Percentiles rank a stretch among this genome's conserved stretches.
These are phyloP conservation scores for Camptophora hylomeconis DNA, from an alignment of 2,329 filamentous ascomycete species.

Conservation along the genomic window DNA sequence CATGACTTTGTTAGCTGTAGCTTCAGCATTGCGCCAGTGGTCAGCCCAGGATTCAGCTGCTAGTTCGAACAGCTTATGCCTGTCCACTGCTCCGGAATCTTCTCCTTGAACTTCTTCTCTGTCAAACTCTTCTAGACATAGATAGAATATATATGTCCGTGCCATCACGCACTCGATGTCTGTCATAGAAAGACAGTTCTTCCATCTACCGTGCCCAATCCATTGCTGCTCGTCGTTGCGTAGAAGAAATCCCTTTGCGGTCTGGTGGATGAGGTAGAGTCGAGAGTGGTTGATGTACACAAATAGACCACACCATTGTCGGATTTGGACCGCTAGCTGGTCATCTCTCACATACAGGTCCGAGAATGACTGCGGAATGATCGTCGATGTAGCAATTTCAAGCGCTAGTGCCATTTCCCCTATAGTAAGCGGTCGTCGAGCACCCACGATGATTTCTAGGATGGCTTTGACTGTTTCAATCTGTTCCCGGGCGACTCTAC, in stretches of 20 bases:
- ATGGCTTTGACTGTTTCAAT: conserved; percentile 9
- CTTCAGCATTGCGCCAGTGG: too few relatives aligned
- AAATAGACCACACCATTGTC: conserved; percentile 25
- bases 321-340: conserved; percentile 13
- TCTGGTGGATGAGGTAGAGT: conserved; percentile 29
- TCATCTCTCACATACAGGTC: background rate
- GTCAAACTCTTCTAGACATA: too few relatives aligned
- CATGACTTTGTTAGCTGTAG: too few relatives aligned
- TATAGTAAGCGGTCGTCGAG: conserved; percentile 17
- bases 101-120: too few relatives aligned
- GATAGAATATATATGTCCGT: too few relatives aligned
- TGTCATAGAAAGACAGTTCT: too few relatives aligned
- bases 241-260: conserved; percentile 26
- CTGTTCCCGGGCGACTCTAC: conserved; percentile 1
- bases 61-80: too few relatives aligned
- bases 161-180: too few relatives aligned
- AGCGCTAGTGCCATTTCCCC: conserved; percentile 18
- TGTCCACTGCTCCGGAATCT: too few relatives aligned
- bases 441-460: conserved; percentile 18
- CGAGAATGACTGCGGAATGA: background rate
- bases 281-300: conserved; percentile 21
- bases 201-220: too few relatives aligned
- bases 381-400: conserved; percentile 8
- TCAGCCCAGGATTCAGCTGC: too few relatives aligned
- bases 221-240: too few relatives aligned